phyloP scores from a whole-genome alignment of 805 yeast species.

The Cephaloascus albidus region DNA sequence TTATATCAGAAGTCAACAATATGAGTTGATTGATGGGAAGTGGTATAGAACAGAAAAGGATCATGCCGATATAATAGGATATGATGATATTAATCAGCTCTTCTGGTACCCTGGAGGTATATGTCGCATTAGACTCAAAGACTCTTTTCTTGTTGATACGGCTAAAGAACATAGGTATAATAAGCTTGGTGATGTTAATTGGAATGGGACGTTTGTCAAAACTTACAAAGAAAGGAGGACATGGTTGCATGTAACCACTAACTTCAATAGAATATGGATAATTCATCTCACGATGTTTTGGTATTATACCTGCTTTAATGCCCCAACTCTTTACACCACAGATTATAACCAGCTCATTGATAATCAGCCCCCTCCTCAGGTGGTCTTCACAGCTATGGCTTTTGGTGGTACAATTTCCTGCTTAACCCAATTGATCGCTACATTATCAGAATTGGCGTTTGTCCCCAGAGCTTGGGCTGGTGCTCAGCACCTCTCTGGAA shows the following conservation, averaged over 20 bases:
- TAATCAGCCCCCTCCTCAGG: slow-evolving; percentile 36
- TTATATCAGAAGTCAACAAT: slow-evolving; percentile 62
- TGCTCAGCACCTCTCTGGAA: slow-evolving; percentile 22
- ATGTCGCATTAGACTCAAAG: slow-evolving; percentile 17
- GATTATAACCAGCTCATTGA: slow-evolving; percentile 28
- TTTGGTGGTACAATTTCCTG: slow-evolving; percentile 38
- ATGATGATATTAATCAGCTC: slow-evolving; percentile 45
- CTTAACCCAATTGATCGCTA: slow-evolving; percentile 27
- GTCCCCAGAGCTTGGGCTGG: slow-evolving; percentile 43
- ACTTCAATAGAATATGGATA: slow-evolving; percentile 45
- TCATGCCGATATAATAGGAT: slow-evolving; percentile 49
- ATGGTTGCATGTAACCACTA: slow-evolving; percentile 40
- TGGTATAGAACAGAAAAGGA: slow-evolving; percentile 61
- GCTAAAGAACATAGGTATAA: slow-evolving; percentile 20
- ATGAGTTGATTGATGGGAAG: slow-evolving; percentile 42
- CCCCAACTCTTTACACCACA: slow-evolving; percentile 38
- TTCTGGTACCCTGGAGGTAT: slow-evolving; percentile 38
- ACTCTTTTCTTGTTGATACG: slow-evolving; percentile 16
- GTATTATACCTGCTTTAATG: slow-evolving; percentile 42
- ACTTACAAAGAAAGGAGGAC: slow-evolving; percentile 38
- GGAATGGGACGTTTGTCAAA: slow-evolving; percentile 33
- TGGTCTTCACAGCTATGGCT: slow-evolving; percentile 31
- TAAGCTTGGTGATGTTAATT: slow-evolving; percentile 20
- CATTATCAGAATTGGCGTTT: slow-evolving; percentile 31
- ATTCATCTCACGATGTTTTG: slow-evolving; percentile 41